phyloP scores from a whole-genome alignment of 805 yeast species.

The Ogataea saltuana region DNA sequence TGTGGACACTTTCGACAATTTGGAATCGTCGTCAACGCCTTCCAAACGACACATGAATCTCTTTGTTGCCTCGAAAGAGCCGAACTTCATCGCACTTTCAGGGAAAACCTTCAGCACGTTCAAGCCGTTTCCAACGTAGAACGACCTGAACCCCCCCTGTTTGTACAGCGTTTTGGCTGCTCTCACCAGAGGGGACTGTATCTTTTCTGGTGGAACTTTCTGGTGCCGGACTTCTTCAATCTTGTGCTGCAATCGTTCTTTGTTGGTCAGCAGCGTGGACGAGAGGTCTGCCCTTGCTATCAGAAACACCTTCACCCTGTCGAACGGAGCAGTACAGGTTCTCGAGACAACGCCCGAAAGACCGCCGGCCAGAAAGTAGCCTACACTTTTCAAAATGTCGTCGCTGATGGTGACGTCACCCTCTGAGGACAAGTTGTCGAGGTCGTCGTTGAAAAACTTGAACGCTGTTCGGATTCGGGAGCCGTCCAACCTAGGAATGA shows the following conservation, averaged over 20 bases:
- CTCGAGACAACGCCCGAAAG: constrained; percentile 93
- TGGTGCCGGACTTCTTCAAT: constrained; percentile 43
- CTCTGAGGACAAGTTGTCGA: constrained; percentile 78
- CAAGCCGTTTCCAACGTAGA: constrained; percentile 93
- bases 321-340: constrained; percentile 96
- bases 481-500: constrained; percentile 80
- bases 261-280: constrained; percentile 65
- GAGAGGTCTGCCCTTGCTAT: constrained; percentile 87
- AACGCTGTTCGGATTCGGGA: constrained; percentile 81
- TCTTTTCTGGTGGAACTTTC: constrained; percentile 44
- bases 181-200: constrained; percentile 72
- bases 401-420: constrained; percentile 87
- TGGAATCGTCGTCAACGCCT: constrained; percentile 68
- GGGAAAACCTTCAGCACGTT: constrained; percentile 95
- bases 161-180: constrained; percentile 81
- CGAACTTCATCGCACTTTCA: constrained; percentile 96
- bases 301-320: constrained; percentile 87
- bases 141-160: constrained; percentile 85
- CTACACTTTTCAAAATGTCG: constrained; percentile 80
- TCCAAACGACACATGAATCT: constrained; percentile 69
- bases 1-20: constrained; percentile 74
- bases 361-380: constrained; percentile 94
- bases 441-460: constrained; percentile 73
- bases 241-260: constrained; percentile 37
- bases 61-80: constrained; percentile 89